Base-by-base conservation (phyloP, 1,139 yeast genomes). In the Pichia sp. region DNA sequence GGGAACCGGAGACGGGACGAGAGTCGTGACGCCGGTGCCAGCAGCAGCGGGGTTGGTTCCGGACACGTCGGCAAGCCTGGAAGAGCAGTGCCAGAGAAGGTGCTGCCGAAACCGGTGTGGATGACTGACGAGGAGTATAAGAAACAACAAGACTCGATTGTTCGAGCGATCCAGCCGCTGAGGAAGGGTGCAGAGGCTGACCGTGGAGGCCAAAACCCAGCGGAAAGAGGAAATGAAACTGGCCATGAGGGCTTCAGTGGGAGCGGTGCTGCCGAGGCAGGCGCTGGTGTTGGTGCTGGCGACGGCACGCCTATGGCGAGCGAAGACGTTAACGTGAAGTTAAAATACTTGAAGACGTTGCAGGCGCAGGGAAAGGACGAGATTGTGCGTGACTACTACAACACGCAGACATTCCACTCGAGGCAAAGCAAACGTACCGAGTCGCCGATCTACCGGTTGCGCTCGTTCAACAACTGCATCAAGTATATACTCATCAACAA, bases 391-490 rank as follows among this genome's bases (percentile, higher is more conserved):
- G 76, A 80, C 50, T 97, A 90, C 70, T 93, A 93, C 68, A 93
- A 93, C 70, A 87, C 87, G 62, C 78, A 96, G 64, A 87, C 97
- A 0, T 81, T 82, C 61, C 81, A 81, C 61, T 80, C 93, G 2
- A 82, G 84, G 59, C 72, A 74, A 40, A 81, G 80, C 54, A 84
- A 81, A 30, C 77, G 99, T 60, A 77, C 84, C 34, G 76, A 81
- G 45, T 90, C 97, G 0, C 95, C 95, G 6, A 93, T 93, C 65
- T 85, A 87, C 70, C 86, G 87, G 65, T 75, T 95, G 58, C 77
- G 97, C 58, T 87, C 87, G 62, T 95, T 90, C 76, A 95, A 93
- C 70, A 95, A 93, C 67, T 89, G 93, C 61, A 86, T 93, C 66
- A 93, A 93, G 69, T 87, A 89, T 64, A 87, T 90, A 63, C 72